Conservation (phyloP, 2,329 filamentous ascomycete species). For the Epichloe gansuensis region DNA sequence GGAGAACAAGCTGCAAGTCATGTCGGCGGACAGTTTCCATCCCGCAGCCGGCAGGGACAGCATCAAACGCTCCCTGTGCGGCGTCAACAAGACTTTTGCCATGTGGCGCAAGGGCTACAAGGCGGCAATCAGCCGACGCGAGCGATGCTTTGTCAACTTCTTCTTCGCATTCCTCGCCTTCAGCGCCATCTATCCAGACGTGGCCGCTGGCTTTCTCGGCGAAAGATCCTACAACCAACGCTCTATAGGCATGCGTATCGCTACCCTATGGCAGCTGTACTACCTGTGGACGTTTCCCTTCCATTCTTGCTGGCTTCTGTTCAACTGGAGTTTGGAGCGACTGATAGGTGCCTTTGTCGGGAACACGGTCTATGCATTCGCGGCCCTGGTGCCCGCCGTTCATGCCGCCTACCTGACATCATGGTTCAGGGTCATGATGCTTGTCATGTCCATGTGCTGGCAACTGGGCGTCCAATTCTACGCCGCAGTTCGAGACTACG, state of each 20-base stretch:
- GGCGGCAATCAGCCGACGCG: conserved; percentile 6
- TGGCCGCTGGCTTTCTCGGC: conserved; percentile 10
- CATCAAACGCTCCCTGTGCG: conserved; percentile 3
- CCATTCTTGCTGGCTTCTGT: conserved; percentile 10
- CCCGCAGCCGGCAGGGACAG: conserved; percentile 5
- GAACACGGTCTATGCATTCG: conserved; percentile 11
- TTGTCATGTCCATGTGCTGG: conserved; percentile 10
- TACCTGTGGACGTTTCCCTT: conserved; percentile 10
- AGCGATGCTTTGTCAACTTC: conserved; percentile 8
- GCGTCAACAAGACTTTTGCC: conserved; percentile 7
- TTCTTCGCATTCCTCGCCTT: conserved; percentile 11
- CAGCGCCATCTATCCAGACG: conserved; percentile 10
- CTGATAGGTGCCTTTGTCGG: conserved; percentile 11
- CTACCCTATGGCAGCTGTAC: conserved; percentile 9
- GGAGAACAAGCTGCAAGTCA: conserved; percentile 6
- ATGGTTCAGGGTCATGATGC: conserved; percentile 12
- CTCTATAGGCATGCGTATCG: conserved; percentile 11
- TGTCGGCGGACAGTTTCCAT: conserved; percentile 6
- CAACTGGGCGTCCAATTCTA: conserved; percentile 11
- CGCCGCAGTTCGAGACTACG: conserved; percentile 7
- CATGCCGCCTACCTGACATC: conserved; percentile 6
- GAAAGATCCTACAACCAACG: conserved; percentile 12
- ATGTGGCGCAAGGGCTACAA: conserved; percentile 10
- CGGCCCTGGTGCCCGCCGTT: conserved; percentile 8
- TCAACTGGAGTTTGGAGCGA: conserved; percentile 12